Evolutionary conservation across 2,329 filamentous ascomycete genomes (phyloP).

Genomic region (Aureobasidium sp.): DNA sequence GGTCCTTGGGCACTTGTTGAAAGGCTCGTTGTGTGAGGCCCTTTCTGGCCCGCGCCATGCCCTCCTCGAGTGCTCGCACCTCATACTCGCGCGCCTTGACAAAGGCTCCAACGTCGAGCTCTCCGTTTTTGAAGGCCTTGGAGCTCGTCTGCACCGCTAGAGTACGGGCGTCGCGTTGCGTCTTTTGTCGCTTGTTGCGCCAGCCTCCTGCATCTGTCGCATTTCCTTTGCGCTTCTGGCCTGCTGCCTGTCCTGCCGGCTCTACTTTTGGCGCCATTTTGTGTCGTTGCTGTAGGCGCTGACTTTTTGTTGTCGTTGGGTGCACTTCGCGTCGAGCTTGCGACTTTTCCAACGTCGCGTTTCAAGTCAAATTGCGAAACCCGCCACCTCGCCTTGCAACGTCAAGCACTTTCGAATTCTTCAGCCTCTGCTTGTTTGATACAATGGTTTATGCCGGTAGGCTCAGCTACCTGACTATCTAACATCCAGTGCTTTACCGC

Average conservation of each 20-base stretch:
- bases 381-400: neutral
- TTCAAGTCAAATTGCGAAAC: neutral
- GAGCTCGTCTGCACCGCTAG: constrained; percentile 41
- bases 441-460: neutral
- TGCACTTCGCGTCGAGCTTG: neutral
- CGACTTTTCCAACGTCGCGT: constrained; percentile 7
- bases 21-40: constrained; percentile 66
- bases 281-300: neutral
- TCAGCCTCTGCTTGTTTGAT: neutral
- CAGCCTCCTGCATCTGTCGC: neutral
- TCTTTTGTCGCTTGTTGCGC: constrained; percentile 16
- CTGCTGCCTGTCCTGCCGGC: neutral
- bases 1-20: constrained; percentile 76
- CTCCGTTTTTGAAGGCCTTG: constrained; percentile 59
- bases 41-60: constrained; percentile 68
- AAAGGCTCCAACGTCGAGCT: constrained; percentile 79
- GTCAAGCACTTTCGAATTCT: neutral
- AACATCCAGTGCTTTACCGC: constrained; percentile 2
- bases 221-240: constrained; percentile 10
- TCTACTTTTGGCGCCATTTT: constrained; percentile 1
- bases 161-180: constrained; percentile 36
- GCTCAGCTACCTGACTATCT: neutral
- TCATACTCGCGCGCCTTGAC: constrained; percentile 81
- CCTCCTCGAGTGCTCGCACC: constrained; percentile 75
- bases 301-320: neutral